phyloP scores from a whole-genome alignment of 495 filamentous ascomycete genomes.

The Echria macrotheca region DNA sequence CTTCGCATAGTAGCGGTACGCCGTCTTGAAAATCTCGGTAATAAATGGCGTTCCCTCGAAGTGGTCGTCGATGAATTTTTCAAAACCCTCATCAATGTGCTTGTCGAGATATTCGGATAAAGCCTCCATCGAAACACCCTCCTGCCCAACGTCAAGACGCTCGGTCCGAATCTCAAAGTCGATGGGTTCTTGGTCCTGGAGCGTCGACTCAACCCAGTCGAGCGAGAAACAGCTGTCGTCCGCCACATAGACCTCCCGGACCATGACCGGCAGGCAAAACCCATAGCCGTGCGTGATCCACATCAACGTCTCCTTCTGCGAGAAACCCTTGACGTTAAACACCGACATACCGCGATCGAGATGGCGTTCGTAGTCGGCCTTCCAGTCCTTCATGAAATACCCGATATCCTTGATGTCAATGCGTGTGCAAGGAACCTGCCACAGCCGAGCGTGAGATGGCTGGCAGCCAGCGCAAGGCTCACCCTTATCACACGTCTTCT shows the following conservation, averaged over 20 bases:
- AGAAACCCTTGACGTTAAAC: slow-evolving; percentile 89
- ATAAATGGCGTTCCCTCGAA: slow-evolving; percentile 91
- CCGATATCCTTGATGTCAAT: slow-evolving; percentile 96
- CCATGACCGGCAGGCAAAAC: slow-evolving; percentile 78
- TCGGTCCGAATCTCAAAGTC: slow-evolving; percentile 81
- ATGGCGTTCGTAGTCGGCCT: slow-evolving; percentile 88
- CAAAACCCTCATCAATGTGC: slow-evolving; percentile 83
- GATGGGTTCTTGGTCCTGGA: slow-evolving; percentile 59
- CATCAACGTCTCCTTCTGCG: slow-evolving; percentile 67
- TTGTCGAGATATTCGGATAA: slow-evolving; percentile 86
- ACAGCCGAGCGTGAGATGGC: slow-evolving; percentile 84
- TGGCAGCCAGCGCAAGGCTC: slow-evolving; percentile 91
- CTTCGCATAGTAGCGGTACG: slow-evolving; percentile 80
- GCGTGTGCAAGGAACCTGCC: slow-evolving; percentile 92
- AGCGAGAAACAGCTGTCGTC: slow-evolving; percentile 89
- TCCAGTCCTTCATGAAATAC: slow-evolving; percentile 98
- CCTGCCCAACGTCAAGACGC: slow-evolving; percentile 74
- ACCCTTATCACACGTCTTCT: slow-evolving; percentile 95
- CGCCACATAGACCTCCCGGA: slow-evolving; percentile 82
- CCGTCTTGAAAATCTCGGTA: slow-evolving; percentile 89
- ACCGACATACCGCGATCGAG: slow-evolving; percentile 79
- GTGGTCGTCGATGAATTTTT: slow-evolving; percentile 87
- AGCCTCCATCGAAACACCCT: slow-evolving; percentile 69
- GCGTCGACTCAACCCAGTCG: slow-evolving; percentile 79
- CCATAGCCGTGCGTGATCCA: slow-evolving; percentile 90